Conservation (phyloP, 257 asterid species). For the Henckelia pumila region DNA sequence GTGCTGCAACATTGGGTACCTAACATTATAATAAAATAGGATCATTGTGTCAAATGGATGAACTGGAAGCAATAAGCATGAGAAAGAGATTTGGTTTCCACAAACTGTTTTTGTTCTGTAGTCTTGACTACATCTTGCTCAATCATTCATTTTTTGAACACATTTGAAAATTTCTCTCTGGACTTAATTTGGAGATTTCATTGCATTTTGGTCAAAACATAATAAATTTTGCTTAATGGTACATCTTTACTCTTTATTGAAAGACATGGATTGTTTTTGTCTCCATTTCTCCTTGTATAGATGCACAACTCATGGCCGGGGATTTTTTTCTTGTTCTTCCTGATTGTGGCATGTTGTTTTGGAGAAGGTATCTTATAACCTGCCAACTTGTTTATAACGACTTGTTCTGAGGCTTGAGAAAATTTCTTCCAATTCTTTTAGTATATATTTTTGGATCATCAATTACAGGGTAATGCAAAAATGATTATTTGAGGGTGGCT, state of each 20-base stretch:
- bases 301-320: neutral
- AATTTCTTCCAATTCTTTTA: neutral
- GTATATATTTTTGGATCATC: neutral
- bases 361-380: neutral
- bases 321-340: slow-evolving; percentile 2
- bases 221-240: slow-evolving; percentile 6
- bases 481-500: neutral
- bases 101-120: neutral
- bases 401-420: neutral
- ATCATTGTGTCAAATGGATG: slow-evolving; percentile 10
- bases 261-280: slow-evolving; percentile 9
- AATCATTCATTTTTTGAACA: neutral
- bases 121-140: neutral
- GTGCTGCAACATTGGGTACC: slow-evolving; percentile 5
- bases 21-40: slow-evolving; percentile 9
- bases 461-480: neutral
- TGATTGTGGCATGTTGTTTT: slow-evolving; percentile 6
- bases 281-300: neutral
- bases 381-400: neutral
- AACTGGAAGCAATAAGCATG: slow-evolving; percentile 4
- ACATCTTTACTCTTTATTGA: slow-evolving; percentile 1
- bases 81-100: neutral
- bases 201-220: neutral
- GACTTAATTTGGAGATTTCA: slow-evolving; percentile 10
- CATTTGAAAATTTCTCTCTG: slow-evolving; percentile 2